Evolutionary conservation across 1,284 basidiomycete species (phyloP).

Genomic region (Tremellales sp.): DNA sequence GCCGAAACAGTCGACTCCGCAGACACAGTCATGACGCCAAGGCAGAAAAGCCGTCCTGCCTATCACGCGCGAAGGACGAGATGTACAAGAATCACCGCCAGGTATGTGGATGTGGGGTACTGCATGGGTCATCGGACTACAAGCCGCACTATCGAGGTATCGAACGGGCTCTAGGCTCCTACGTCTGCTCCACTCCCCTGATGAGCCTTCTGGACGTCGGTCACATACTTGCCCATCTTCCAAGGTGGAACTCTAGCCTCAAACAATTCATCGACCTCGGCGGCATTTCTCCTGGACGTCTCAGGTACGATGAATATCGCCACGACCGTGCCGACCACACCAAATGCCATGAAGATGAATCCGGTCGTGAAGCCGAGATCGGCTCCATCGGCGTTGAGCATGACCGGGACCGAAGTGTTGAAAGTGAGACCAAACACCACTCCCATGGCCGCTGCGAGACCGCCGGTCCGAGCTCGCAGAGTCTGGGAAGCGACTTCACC

Average conservation of each 20-base stretch:
- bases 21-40: too few relatives aligned
- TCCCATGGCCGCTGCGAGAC: slow-evolving; percentile 15
- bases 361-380: slow-evolving; percentile 19
- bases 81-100: too few relatives aligned
- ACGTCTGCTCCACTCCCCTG: too few relatives aligned
- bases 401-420: slow-evolving; percentile 19
- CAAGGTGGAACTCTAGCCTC: slow-evolving; percentile 20
- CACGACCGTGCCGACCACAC: slow-evolving; percentile 6
- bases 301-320: slow-evolving; percentile 13
- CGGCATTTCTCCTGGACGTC: slow-evolving; percentile 14
- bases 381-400: slow-evolving; percentile 11
- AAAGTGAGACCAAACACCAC: slow-evolving; percentile 20
- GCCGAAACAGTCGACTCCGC: too few relatives aligned
- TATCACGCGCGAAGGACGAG: too few relatives aligned
- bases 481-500: slow-evolving; percentile 19
- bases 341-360: slow-evolving; percentile 18
- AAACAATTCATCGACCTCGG: slow-evolving; percentile 33
- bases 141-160: too few relatives aligned
- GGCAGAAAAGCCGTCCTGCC: too few relatives aligned
- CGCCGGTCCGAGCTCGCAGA: slow-evolving; percentile 17
- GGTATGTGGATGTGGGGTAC: too few relatives aligned
- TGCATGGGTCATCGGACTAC: too few relatives aligned
- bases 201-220: slow-evolving; percentile 18
- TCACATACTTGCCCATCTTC: slow-evolving; percentile 18
- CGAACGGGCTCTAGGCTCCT: too few relatives aligned